These are phyloP conservation scores for Hordeum marinum DNA, from an alignment of 176 grass and related monocot genomes.

Conservation along the genomic window DNA sequence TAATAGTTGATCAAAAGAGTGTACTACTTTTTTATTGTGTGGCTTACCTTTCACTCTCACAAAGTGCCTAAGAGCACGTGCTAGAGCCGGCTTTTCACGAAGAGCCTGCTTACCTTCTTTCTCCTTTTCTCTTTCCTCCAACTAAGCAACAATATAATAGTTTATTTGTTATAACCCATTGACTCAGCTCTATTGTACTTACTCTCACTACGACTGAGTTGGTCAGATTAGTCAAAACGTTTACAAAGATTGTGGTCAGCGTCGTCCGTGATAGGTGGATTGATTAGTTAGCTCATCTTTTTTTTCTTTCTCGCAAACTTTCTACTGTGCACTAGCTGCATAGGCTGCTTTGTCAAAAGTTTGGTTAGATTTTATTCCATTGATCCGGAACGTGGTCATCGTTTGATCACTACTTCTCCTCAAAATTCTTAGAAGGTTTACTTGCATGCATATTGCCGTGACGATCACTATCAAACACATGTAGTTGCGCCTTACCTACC, in stretches of 20 bases:
- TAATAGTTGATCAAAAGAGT: no score
- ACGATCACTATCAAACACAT: not conserved
- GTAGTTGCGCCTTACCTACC: constrained; percentile 20
- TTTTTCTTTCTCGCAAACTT: not conserved
- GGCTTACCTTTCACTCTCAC: no score
- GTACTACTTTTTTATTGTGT: no score
- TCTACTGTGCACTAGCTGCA: not conserved
- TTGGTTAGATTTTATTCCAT: constrained; percentile 3
- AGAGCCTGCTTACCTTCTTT: no score
- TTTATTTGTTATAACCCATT: no score
- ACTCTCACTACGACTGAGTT: not conserved
- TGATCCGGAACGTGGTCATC: not conserved
- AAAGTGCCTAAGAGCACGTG: no score
- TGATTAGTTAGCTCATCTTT: not conserved
- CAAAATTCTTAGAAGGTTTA: not conserved
- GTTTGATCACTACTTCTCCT: not conserved
- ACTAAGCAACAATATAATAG: no score
- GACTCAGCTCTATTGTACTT: no score
- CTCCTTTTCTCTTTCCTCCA: no score
- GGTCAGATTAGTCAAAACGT: not conserved
- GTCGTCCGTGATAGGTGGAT: constrained; percentile 19
- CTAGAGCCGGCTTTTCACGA: no score
- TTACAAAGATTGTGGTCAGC: not conserved
- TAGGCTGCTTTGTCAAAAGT: constrained; percentile 25
- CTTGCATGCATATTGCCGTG: not conserved